phyloP scores from a whole-genome alignment of 1,139 yeast genomes.

The Saccharomycopsis crataegensis region DNA sequence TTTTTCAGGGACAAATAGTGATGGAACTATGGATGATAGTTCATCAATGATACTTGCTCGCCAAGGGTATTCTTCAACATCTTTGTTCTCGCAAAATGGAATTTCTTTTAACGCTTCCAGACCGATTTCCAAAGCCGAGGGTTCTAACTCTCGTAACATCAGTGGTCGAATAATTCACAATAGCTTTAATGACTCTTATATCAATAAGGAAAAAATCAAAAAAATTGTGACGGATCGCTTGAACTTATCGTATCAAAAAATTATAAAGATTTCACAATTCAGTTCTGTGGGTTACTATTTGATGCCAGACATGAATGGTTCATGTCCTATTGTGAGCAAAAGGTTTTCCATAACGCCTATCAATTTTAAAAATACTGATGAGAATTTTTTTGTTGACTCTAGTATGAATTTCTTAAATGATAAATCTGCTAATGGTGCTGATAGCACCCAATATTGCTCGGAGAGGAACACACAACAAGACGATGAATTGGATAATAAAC shows the following conservation, averaged over 20 bases:
- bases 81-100: conserved; percentile 11
- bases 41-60: background rate
- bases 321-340: conserved; percentile 43
- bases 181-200: background rate
- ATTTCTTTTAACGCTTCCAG: conserved; percentile 19
- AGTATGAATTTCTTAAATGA: background rate
- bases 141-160: background rate
- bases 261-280: conserved; percentile 21
- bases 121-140: background rate
- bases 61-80: background rate
- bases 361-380: conserved; percentile 23
- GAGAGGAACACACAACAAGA: no score
- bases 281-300: conserved; percentile 22
- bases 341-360: conserved; percentile 39
- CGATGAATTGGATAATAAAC: no score
- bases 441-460: background rate
- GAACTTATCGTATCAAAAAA: conserved; percentile 24
- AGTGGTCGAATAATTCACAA: background rate
- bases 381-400: conserved; percentile 8
- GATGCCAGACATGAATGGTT: conserved; percentile 31
- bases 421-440: background rate
- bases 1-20: background rate
- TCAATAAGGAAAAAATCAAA: conserved; percentile 24
- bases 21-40: background rate
- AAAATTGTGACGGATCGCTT: conserved; percentile 25